Evolutionary conservation across 2,329 filamentous ascomycete species (phyloP).

Genomic region (Mollisia scopiformis): DNA sequence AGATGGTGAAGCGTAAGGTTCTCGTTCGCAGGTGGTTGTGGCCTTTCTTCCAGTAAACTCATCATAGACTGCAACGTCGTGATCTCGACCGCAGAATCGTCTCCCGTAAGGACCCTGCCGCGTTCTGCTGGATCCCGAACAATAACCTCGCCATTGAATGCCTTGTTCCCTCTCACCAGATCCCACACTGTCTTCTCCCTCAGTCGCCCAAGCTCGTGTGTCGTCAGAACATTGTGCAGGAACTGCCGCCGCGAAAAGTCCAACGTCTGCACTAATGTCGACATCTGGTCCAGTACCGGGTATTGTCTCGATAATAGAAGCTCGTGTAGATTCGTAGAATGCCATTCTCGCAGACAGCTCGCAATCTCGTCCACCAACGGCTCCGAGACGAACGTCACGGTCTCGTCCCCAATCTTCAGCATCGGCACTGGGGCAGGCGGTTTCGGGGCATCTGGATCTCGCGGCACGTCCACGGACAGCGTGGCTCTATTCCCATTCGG

Average conservation of each 20-base stretch:
- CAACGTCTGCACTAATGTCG: slow-evolving; percentile 77
- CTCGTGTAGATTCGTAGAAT: slow-evolving; percentile 94
- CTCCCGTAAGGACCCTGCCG: slow-evolving; percentile 84
- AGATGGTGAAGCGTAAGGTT: slow-evolving; percentile 77
- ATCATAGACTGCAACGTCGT: slow-evolving; percentile 93
- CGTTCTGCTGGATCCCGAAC: slow-evolving; percentile 85
- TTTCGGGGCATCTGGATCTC: slow-evolving; percentile 70
- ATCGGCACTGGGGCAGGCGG: slow-evolving; percentile 94
- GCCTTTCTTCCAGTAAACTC: slow-evolving; percentile 88
- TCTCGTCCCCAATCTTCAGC: slow-evolving; percentile 97
- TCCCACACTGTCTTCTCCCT: slow-evolving; percentile 96
- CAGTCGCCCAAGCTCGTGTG: slow-evolving; percentile 77
- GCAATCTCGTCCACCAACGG: slow-evolving; percentile 97
- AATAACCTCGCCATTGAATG: slow-evolving; percentile 91
- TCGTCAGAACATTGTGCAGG: slow-evolving; percentile 90
- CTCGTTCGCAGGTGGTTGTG: slow-evolving; percentile 67
- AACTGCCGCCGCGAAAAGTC: slow-evolving; percentile 87
- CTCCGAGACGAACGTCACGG: slow-evolving; percentile 84
- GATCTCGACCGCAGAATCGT: slow-evolving; percentile 91
- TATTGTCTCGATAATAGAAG: slow-evolving; percentile 85
- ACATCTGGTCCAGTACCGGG: slow-evolving; percentile 77
- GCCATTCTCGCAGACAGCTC: slow-evolving; percentile 96
- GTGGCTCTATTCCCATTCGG: slow-evolving; percentile 36
- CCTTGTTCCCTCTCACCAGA: slow-evolving; percentile 89
- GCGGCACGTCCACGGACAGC: slow-evolving; percentile 51